Conservation (phyloP, 257 asterid genomes). For the Osmanthus fragrans region DNA sequence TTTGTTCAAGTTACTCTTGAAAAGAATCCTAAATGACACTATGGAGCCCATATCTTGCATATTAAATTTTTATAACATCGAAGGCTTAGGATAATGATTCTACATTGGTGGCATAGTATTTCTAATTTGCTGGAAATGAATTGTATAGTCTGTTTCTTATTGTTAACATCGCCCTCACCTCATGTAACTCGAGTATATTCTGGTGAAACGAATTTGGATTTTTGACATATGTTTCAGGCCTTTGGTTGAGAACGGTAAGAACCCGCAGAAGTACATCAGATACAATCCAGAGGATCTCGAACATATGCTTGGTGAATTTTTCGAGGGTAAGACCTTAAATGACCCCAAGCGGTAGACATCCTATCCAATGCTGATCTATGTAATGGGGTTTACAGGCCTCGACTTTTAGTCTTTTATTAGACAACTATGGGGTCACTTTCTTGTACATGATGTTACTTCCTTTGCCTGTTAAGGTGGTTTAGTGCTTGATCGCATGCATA, state of each 20-base stretch:
- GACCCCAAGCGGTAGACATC: conserved; percentile 71
- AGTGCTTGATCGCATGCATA: not conserved
- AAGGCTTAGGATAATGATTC: not conserved
- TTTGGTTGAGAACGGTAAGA: conserved; percentile 89
- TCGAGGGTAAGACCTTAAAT: conserved; percentile 90
- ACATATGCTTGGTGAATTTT: conserved; percentile 94
- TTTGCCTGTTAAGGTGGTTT: not conserved
- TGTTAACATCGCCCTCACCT: not conserved
- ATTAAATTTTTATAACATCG: not conserved
- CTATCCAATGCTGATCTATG: not conserved
- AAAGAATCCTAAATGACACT: not conserved
- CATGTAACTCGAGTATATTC: not conserved
- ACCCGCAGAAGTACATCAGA: conserved; percentile 92
- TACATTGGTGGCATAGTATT: not conserved
- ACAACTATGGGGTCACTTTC: not conserved
- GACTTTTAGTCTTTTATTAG: not conserved
- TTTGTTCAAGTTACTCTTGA: not conserved
- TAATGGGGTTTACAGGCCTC: not conserved
- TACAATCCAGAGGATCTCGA: conserved; percentile 98
- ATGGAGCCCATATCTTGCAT: not conserved
- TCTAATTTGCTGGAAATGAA: not conserved
- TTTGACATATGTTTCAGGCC: conserved; percentile 52
- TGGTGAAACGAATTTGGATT: conserved; percentile 1
- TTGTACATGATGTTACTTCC: not conserved
- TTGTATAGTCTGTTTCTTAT: not conserved